A percentile compares a stretch with the other conserved stretches of the same genome.
phyloP scores from a whole-genome alignment of 495 filamentous ascomycete genomes.

The Daldinia concentrica region DNA sequence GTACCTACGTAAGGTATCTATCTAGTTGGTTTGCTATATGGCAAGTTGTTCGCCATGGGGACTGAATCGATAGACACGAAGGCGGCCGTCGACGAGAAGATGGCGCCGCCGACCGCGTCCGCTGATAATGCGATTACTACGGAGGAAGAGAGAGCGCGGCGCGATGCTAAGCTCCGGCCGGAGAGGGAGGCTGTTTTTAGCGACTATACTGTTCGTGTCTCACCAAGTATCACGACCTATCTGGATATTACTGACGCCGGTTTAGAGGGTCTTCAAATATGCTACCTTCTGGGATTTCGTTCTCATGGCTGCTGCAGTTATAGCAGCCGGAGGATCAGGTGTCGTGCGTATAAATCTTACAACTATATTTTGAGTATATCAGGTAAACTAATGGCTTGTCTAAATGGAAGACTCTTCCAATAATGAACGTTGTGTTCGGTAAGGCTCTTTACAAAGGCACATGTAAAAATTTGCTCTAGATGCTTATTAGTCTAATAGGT shows the following conservation, averaged over 20 bases:
- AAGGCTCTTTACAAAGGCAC: slow-evolving; percentile 1
- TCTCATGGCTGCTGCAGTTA: slow-evolving; percentile 48
- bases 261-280: slow-evolving; percentile 55
- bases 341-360: slow-evolving; percentile 34
- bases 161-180: slow-evolving; percentile 47
- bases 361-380: background rate
- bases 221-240: background rate
- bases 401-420: slow-evolving; percentile 37
- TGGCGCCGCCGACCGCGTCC: slow-evolving; percentile 14
- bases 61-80: slow-evolving; percentile 27
- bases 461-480: background rate
- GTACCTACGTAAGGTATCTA: background rate
- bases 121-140: slow-evolving; percentile 15
- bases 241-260: slow-evolving; percentile 15
- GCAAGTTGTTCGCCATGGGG: slow-evolving; percentile 18
- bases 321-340: slow-evolving; percentile 43
- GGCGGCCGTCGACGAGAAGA: slow-evolving; percentile 25
- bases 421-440: slow-evolving; percentile 47
- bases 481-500: slow-evolving; percentile 37
- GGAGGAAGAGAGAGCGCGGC: slow-evolving; percentile 39
- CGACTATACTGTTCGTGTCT: slow-evolving; percentile 50
- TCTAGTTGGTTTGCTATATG: slow-evolving; percentile 1
- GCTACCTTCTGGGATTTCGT: slow-evolving; percentile 54
- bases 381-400: slow-evolving; percentile 7
- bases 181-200: slow-evolving; percentile 54